These are phyloP conservation scores for Aspergillus pseudonomiae DNA, from an alignment of 2,329 filamentous ascomycete species.

Conservation along the genomic window DNA sequence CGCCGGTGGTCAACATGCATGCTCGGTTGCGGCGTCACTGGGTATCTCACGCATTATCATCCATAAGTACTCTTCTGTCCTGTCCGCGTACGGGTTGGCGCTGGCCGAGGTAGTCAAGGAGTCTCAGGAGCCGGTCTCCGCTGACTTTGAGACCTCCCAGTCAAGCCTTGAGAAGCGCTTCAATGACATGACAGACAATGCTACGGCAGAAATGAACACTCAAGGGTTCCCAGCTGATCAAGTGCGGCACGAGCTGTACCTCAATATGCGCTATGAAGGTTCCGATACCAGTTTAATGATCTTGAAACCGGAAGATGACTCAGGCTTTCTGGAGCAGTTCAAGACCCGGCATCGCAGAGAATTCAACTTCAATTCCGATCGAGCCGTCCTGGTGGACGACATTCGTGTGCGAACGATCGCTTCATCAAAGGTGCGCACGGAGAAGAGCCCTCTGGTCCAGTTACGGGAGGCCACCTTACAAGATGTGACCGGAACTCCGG, in stretches of 20 bases:
- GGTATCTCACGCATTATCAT: constrained; percentile 85
- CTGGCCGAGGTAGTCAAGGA: constrained; percentile 92
- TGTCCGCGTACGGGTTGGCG: constrained; percentile 92
- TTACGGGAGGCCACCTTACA: constrained; percentile 49
- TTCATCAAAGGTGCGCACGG: constrained; percentile 61
- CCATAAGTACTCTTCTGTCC: constrained; percentile 86
- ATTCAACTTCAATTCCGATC: constrained; percentile 85
- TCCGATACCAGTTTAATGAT: constrained; percentile 56
- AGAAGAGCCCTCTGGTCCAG: constrained; percentile 71
- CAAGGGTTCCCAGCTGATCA: constrained; percentile 49
- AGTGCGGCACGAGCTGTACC: constrained; percentile 48
- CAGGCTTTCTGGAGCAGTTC: constrained; percentile 82
- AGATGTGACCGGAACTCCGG: constrained; percentile 64
- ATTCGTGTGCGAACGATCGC: constrained; percentile 86
- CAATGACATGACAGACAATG: constrained; percentile 70
- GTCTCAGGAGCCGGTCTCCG: constrained; percentile 65
- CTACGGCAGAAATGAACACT: constrained; percentile 41
- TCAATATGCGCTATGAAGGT: constrained; percentile 55
- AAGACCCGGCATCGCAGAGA: constrained; percentile 85
- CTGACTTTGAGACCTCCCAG: constrained; percentile 52
- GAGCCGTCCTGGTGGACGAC: constrained; percentile 87
- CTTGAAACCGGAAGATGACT: constrained; percentile 69
- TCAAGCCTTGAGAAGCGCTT: constrained; percentile 67
- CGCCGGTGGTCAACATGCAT: constrained; percentile 88
- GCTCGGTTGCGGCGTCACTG: constrained; percentile 83